Base-by-base conservation (phyloP, 345 rosid species). In the Anastatica hierochuntica region DNA sequence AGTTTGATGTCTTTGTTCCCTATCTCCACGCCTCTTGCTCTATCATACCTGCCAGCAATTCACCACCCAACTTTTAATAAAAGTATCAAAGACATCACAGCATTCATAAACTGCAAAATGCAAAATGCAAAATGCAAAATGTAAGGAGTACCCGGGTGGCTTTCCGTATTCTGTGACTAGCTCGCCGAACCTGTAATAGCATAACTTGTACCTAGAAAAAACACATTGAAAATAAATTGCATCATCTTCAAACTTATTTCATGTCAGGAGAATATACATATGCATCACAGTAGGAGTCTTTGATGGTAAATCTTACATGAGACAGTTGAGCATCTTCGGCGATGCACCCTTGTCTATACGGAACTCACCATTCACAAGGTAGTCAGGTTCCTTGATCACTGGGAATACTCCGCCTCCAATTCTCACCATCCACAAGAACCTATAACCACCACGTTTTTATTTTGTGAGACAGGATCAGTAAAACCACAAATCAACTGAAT, bases 341-440 rank as follows among this genome's bases (percentile, higher is more conserved):
- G 98, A 86, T 41, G 95, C 98, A 43, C 95, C 94, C 67, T 92
- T 92, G 80, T 92, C 98, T 53, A 92, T 87, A 24, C 98, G 98
- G 49, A 88, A 92, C 54, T 92, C 98, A 2, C 98, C 98, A 71
- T 92, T 92, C 35, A 83, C 98, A 24, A 92, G 95, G 76, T 92
- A 92, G 68, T 88, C 95, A 54, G 94, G 86, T 73, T 92, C 98
- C 80, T 81, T 88, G 51, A 92, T 92, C 45, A 88, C 97, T 48
- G 98, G 98, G 70, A 76, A 92, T 29, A 92, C 95, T 56, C 98
- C 97, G 7, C 98, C 98, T 67, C 98, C 98, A 71, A 92, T 92
- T 70, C 98, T 85, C 70, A 92, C 98, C 98, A 92, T 92, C 98
- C 98, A 92, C 78, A 92, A 69, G 73, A 92, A 92, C 76, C 98